Evolutionary conservation across 2,329 filamentous ascomycete genomes (phyloP), one percentile per base, ranked within the genome.

Genomic region (Aureobasidium sp.): DNA sequence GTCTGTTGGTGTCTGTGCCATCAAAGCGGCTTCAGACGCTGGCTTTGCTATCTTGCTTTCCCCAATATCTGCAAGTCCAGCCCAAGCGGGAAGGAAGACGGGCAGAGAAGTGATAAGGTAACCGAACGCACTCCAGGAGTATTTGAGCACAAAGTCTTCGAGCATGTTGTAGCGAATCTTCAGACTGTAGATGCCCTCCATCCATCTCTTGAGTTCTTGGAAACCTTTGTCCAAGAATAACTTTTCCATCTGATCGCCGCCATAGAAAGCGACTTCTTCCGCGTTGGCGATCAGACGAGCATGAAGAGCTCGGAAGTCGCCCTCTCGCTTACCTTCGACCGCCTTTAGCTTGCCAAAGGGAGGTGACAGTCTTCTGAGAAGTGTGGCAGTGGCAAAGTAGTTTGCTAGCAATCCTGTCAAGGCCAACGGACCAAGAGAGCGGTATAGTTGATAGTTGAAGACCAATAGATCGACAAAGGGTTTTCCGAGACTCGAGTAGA

Each of bases 131-230:
- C 92, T 97, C 94, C 94, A 99, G 66, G 91, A 94, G 73, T 99
- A 99, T 74, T 99, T 99, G 63, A 99, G 79, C 53, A 99, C 91
- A 70, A 99, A 96, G 73, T 99, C 94, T 72, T 99, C 94, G 0
- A 99, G 85, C 79, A 99, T 99, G 73, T 97, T 99, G 78, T 99
- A 99, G 16, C 91, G 87, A 66, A 99, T 96, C 66, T 97, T 97
- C 66, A 97, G 85, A 74, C 91, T 92, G 76, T 99, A 99, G 66
- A 99, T 97, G 48, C 90, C 88, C 73, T 99, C 94, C 93, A 99
- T 97, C 90, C 92, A 97, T 65, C 85, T 87, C 74, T 94, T 94
- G 32, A 99, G 80, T 50, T 93, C 94, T 73, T 88, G 90, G 79
- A 97, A 99, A 68, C 95, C 92, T 70, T 86, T 88, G 69, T 96